Percentiles rank a stretch among this genome's conserved stretches.
phyloP scores from a whole-genome alignment of 441 rosid species.

The Adansonia madagascariensis region DNA sequence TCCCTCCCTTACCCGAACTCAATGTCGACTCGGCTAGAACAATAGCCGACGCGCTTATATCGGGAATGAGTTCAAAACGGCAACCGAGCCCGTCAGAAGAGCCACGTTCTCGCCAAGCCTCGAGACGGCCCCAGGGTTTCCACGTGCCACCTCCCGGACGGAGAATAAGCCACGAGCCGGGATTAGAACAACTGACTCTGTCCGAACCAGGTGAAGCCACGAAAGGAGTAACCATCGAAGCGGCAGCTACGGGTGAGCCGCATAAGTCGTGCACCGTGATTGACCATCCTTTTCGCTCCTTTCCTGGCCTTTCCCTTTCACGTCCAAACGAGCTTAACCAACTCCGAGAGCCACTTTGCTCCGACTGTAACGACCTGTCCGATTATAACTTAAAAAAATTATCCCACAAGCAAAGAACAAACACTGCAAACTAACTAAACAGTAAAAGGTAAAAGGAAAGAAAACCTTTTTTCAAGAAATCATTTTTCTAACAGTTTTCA shows the following conservation, averaged over 20 bases:
- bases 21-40: slow-evolving; percentile 70
- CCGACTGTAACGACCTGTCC: slow-evolving; percentile 66
- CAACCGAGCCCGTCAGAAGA: slow-evolving; percentile 71
- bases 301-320: slow-evolving; percentile 71
- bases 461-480: neutral
- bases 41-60: slow-evolving; percentile 64
- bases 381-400: slow-evolving; percentile 2
- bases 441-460: slow-evolving; percentile 20
- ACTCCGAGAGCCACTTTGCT: slow-evolving; percentile 50
- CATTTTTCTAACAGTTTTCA: neutral
- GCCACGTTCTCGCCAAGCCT: slow-evolving; percentile 92
- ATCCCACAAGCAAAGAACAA: slow-evolving; percentile 10
- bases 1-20: slow-evolving; percentile 69
- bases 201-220: slow-evolving; percentile 91
- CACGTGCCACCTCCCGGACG: slow-evolving; percentile 84
- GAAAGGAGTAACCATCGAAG: slow-evolving; percentile 87
- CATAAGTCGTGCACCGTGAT: slow-evolving; percentile 84
- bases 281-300: slow-evolving; percentile 91
- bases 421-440: slow-evolving; percentile 13
- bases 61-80: slow-evolving; percentile 76
- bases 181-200: slow-evolving; percentile 87
- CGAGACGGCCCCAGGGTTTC: slow-evolving; percentile 94
- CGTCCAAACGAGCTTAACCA: slow-evolving; percentile 85
- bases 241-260: slow-evolving; percentile 84
- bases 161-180: slow-evolving; percentile 86